Percentiles rank a stretch among this genome's conserved stretches.
These are phyloP conservation scores for Diplodia seriata DNA, from an alignment of 2,329 filamentous ascomycete genomes.

Conservation along the genomic window DNA sequence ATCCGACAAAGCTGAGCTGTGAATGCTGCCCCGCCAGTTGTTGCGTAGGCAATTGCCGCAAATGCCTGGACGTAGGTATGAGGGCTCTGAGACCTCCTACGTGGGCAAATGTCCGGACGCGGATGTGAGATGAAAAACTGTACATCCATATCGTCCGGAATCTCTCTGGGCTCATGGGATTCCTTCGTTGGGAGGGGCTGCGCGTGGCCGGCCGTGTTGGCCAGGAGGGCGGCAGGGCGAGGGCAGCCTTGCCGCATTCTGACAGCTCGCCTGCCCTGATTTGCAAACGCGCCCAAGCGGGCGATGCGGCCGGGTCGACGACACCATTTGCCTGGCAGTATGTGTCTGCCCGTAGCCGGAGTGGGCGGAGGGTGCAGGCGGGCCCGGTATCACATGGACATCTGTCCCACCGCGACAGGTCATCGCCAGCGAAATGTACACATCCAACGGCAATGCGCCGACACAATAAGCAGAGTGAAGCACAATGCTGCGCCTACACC, in stretches of 20 bases:
- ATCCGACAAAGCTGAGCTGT: constrained; percentile 25
- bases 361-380: background rate
- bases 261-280: background rate
- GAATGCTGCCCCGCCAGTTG: background rate
- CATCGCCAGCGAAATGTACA: constrained; percentile 13
- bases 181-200: background rate
- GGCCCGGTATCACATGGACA: background rate
- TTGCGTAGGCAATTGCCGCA: no score
- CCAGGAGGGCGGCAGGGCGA: background rate
- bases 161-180: no score
- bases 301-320: background rate
- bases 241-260: background rate
- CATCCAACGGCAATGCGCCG: background rate
- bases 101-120: no score
- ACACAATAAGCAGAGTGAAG: constrained; percentile 14
- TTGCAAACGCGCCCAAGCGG: background rate
- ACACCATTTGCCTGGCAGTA: background rate
- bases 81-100: no score
- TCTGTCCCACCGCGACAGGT: constrained; percentile 19
- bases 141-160: background rate
- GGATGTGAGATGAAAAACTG: no score
- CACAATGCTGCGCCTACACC: constrained; percentile 11
- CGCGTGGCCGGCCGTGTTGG: background rate
- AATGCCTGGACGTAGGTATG: no score
- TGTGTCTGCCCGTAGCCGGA: background rate